phyloP scores from a whole-genome alignment of 768 basidiomycete species.

The Boletus rex-veris region DNA sequence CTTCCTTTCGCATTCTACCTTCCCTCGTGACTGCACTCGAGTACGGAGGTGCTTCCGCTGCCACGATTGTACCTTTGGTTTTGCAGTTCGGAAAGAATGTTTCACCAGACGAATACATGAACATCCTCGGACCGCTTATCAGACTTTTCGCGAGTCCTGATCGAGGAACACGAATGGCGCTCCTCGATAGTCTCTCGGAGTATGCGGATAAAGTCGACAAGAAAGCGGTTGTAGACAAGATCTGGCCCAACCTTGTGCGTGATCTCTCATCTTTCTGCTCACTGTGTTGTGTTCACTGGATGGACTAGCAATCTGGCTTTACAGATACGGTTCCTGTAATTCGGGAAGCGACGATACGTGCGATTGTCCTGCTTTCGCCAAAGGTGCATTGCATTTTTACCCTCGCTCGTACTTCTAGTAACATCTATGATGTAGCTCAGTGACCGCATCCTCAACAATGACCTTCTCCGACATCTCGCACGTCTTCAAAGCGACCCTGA shows the following conservation, averaged over 20 bases:
- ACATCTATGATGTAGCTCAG: slow-evolving; percentile 51
- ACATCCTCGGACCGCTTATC: slow-evolving; percentile 68
- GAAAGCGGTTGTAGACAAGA: slow-evolving; percentile 77
- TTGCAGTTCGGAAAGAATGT: slow-evolving; percentile 74
- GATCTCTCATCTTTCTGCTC: background rate
- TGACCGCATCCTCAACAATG: slow-evolving; percentile 94
- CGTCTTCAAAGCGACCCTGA: slow-evolving; percentile 92
- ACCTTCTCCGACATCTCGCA: slow-evolving; percentile 87
- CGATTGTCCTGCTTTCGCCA: slow-evolving; percentile 77
- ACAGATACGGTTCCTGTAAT: slow-evolving; percentile 92
- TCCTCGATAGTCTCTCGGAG: slow-evolving; percentile 80
- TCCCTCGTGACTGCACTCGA: slow-evolving; percentile 76
- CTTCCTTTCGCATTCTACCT: slow-evolving; percentile 82
- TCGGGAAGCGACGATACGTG: slow-evolving; percentile 90
- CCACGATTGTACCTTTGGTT: slow-evolving; percentile 78
- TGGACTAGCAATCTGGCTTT: slow-evolving; percentile 85
- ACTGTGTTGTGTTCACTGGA: background rate
- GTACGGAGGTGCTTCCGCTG: slow-evolving; percentile 73
- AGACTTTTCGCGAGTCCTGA: slow-evolving; percentile 88
- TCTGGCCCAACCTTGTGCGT: slow-evolving; percentile 89
- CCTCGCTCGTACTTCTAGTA: background rate
- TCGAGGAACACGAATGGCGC: slow-evolving; percentile 89
- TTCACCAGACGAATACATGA: slow-evolving; percentile 65
- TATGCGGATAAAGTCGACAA: slow-evolving; percentile 87
- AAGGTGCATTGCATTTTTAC: slow-evolving; percentile 48